Base-by-base conservation (phyloP, 805 yeast genomes). In the Lachancea dasiensis region DNA sequence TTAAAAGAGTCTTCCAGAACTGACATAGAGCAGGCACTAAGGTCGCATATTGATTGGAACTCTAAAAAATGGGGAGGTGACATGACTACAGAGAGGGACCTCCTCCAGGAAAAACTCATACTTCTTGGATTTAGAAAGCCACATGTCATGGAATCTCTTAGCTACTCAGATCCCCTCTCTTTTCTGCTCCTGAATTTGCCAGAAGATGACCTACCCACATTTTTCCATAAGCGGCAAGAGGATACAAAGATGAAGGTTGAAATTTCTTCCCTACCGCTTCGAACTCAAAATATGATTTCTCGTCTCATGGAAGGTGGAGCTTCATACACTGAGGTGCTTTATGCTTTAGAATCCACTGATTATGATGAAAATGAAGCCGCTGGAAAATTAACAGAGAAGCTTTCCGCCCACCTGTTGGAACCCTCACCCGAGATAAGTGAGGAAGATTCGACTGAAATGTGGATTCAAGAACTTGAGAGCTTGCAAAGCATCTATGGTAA, bases 181-280 rank as follows among this genome's bases (percentile, higher is more conserved):
- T 67, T 63, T 66, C 69, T 90, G 14, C 61, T 90, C 8, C 79
- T 89, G 47, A 92, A 90, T 52, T 75, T 90, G 3, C 97, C 97
- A 0, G 97, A 92, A 46, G 97, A 89, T 54, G 98, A 90, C 51
- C 64, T 90, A 22, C 98, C 98, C 0, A 48, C 62, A 0, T 64
- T 68, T 32, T 83, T 83, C 50, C 68, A 71, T 13, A 77, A 79
- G 43, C 63, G 74, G 27, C 69, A 70, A 16, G 70, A 69, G 31
- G 86, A 79, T 48, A 66, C 81, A 0, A 73, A 72, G 33, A 71
- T 78, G 17, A 69, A 72, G 37, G 65, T 82, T 28, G 82, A 73
- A 43, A 61, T 71, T 23, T 44, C 60, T 3, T 43, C 49, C 3
- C 32, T 56, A 15, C 62, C 63, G 0, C 31, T 59, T 11, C 63